These are phyloP conservation scores for Ascochyta fabae DNA, from an alignment of 2,329 filamentous ascomycete species.

Conservation along the genomic window DNA sequence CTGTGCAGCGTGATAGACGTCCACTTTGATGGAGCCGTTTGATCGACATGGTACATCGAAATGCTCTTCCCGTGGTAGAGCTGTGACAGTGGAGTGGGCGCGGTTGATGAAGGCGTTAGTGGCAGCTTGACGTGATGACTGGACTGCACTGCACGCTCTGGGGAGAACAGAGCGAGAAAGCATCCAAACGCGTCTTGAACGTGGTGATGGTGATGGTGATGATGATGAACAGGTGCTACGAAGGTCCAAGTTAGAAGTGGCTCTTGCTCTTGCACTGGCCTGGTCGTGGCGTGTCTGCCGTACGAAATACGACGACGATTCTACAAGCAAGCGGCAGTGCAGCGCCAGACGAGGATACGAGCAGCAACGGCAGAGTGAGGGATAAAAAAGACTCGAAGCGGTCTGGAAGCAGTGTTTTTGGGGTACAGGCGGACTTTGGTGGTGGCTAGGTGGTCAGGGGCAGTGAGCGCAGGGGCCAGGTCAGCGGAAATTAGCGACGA, in stretches of 20 bases:
- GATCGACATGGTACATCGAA: conserved; percentile 50
- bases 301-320: not conserved
- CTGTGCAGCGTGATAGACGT: conserved; percentile 44
- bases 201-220: not conserved
- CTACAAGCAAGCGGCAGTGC: not conserved
- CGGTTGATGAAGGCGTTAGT: conserved; percentile 7
- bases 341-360: not conserved
- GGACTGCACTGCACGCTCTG: not conserved
- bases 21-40: conserved; percentile 51
- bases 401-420: conserved; percentile 1
- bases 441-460: conserved; percentile 5
- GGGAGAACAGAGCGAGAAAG: not conserved
- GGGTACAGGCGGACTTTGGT: not conserved
- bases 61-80: conserved; percentile 34
- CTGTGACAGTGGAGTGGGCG: conserved; percentile 29
- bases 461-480: conserved; percentile 9
- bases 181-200: conserved; percentile 6
- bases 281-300: not conserved
- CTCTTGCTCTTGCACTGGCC: conserved; percentile 1
- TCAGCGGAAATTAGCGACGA: conserved; percentile 13
- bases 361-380: too few relatives aligned
- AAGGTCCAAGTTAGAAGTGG: conserved; percentile 3
- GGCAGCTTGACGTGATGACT: not conserved
- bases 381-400: too few relatives aligned
- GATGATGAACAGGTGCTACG: conserved; percentile 2